A percentile compares a stretch with the other conserved stretches of the same genome.
Conservation (phyloP, 208 protist species). For the Acanthamoeba sp. region DNA sequence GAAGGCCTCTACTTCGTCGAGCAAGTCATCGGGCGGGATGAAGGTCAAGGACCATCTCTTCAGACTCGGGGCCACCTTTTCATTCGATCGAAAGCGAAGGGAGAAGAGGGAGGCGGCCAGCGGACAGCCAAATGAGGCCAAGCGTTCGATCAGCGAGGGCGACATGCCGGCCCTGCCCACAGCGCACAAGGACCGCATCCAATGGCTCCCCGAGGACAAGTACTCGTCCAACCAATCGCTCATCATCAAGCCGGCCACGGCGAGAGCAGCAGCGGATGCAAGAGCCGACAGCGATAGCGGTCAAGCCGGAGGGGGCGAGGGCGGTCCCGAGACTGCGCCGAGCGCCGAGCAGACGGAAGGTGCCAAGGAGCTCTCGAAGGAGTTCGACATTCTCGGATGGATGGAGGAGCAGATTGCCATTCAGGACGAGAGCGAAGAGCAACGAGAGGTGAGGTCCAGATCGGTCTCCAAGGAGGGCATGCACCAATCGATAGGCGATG, state of each 20-base stretch:
- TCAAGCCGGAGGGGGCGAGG: too few species aligned
- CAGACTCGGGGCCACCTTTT: neutral
- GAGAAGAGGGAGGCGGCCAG: neutral
- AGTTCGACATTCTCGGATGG: conserved; percentile 19
- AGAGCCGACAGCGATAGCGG: too few species aligned
- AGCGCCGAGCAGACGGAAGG: neutral
- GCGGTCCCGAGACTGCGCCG: neutral
- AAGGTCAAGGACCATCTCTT: conserved; percentile 12
- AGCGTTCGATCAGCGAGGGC: conserved; percentile 1
- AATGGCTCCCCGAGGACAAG: conserved; percentile 6
- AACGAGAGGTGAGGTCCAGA: neutral
- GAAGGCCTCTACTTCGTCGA: neutral
- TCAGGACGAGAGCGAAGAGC: conserved; percentile 2
- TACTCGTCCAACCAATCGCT: neutral
- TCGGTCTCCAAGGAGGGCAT: neutral
- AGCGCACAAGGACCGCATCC: neutral
- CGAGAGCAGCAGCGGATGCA: too few species aligned
- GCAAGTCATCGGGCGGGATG: neutral
- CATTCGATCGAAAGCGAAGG: neutral
- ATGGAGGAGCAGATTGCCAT: conserved; percentile 20
- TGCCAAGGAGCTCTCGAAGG: neutral
- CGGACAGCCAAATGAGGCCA: neutral
- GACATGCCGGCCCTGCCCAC: neutral
- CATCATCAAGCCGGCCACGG: neutral
- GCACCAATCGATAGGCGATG: neutral